Conservation (phyloP, 2,329 filamentous ascomycete species). For the Monilinia polystroma region DNA sequence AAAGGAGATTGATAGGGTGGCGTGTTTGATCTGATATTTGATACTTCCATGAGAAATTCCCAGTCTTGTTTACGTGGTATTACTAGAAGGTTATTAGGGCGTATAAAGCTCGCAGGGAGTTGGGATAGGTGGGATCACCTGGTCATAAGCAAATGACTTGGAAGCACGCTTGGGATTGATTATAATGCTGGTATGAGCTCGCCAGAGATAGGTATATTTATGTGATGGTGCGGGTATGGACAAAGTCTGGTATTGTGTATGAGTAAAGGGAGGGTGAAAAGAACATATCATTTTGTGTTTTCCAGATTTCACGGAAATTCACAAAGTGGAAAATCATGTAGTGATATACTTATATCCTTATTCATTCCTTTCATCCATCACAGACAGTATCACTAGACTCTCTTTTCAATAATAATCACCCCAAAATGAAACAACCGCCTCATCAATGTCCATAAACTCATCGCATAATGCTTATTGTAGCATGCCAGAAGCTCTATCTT, state of each 20-base stretch:
- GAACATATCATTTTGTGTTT: background rate
- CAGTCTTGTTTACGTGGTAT: background rate
- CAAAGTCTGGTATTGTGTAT: too few species aligned
- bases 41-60: background rate
- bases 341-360: slow-evolving; percentile 5
- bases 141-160: background rate
- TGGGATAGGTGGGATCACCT: background rate
- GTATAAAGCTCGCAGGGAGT: too few species aligned
- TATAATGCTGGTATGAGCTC: background rate
- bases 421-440: background rate
- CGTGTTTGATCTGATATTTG: background rate
- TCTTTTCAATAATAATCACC: background rate
- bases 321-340: background rate
- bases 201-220: background rate
- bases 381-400: background rate
- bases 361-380: background rate
- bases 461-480: slow-evolving; percentile 4
- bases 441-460: background rate
- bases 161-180: background rate
- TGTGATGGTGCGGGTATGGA: background rate
- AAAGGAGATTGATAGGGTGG: too few species aligned
- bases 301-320: too few species aligned
- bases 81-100: too few species aligned
- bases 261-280: too few species aligned
- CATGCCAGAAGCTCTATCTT: background rate